Evolutionary conservation across 2,329 filamentous ascomycete species (phyloP).

Genomic region (Aschersonia sp.): DNA sequence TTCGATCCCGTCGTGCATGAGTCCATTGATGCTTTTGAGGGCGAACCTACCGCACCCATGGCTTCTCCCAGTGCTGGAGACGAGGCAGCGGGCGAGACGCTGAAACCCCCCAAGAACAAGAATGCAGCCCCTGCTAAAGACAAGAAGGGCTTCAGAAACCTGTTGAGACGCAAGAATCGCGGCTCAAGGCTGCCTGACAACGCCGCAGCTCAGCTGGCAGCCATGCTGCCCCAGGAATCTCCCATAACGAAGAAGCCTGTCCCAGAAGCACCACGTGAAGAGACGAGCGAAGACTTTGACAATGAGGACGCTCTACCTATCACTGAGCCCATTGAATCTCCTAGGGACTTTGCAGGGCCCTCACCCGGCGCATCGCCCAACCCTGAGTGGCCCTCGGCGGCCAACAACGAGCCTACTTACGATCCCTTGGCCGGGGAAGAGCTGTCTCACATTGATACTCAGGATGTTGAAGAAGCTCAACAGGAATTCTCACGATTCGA

Average conservation of each 20-base stretch:
- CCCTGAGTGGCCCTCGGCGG: background rate
- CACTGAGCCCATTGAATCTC: background rate
- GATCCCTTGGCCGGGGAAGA: slow-evolving; percentile 17
- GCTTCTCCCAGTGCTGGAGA: background rate
- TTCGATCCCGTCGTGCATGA: background rate
- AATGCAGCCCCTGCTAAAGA: slow-evolving; percentile 22
- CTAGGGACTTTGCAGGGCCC: background rate
- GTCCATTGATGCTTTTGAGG: background rate
- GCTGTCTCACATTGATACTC: slow-evolving; percentile 43
- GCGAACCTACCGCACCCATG: slow-evolving; percentile 5
- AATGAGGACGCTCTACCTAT: background rate
- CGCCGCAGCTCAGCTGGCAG: slow-evolving; percentile 34
- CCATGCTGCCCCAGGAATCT: slow-evolving; percentile 29
- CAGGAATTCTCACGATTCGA: slow-evolving; percentile 58
- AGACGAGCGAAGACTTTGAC: background rate
- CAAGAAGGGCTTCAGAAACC: slow-evolving; percentile 41
- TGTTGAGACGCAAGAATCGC: slow-evolving; percentile 51
- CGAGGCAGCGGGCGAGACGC: slow-evolving; percentile 14
- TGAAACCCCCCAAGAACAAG: slow-evolving; percentile 32
- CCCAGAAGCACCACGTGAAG: background rate
- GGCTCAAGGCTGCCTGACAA: slow-evolving; percentile 41
- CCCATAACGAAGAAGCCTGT: slow-evolving; percentile 8
- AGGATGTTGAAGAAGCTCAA: slow-evolving; percentile 42
- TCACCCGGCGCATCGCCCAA: background rate
- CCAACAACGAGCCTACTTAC: slow-evolving; percentile 8